Evolutionary conservation across 352 stramenopile species (phyloP), one percentile per base, ranked within the genome.

Genomic region (Phytophthora europaea): DNA sequence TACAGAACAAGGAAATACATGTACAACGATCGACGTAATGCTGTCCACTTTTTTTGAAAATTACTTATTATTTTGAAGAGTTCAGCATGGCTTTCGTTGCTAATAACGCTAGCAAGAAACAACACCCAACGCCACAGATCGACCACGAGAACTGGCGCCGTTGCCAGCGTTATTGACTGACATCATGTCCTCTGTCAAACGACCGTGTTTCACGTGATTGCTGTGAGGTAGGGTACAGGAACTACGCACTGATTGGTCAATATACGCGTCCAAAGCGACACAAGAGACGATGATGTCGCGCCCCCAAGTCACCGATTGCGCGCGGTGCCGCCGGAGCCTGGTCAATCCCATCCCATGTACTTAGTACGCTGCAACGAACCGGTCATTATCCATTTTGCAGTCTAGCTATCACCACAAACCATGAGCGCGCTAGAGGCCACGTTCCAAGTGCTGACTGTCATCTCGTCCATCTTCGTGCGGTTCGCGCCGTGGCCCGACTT

Each of bases 401-500:
- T 6, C 38, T 55, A 6, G 43, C 1, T 43, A 15, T 23, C 43
- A 47, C 2, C 12, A 6, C 38, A 45, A 20, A 50, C 16, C 43
- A 15, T 79, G 75, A 70, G 53, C 12, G 60, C 59, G 36, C 22
- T 76, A 16, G 56, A 68, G 28, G 65, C 67, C 16, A 73, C 54
- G 7, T 67, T 93, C 73, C 83, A 88, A 76, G 77, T 91, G 28
- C 58, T 93, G 47, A 84, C 83, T 16, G 88, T 88, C 61, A 79
- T 92, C 51, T 89, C 85, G 55, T 82, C 81, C 62, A 73, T 90
- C 52, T 91, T 89, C 74, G 88, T 93, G 84, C 84, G 84, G 18
- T 31, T 90, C 33, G 82, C 84, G 28, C 86, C 86, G 9, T 81
- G 75, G 52, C 79, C 81, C 12, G 73, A 84, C 18, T 84, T 93